These are phyloP conservation scores for Saussurea involucrata DNA, from an alignment of 129 eudicot genomes.

Conservation along the genomic window DNA sequence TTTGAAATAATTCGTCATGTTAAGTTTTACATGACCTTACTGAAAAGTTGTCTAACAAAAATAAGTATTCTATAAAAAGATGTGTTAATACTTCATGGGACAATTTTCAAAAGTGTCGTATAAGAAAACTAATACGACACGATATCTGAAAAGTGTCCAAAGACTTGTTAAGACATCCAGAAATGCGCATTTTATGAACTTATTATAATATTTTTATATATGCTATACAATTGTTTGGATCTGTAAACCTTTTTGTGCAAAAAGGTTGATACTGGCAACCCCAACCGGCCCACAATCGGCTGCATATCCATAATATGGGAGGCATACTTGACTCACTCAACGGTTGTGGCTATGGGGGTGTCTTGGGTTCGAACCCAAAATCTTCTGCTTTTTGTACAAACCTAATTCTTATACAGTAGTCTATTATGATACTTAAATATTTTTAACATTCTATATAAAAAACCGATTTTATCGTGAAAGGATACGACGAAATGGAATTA, in stretches of 20 bases:
- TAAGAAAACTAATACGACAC: background rate
- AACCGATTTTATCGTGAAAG: no score
- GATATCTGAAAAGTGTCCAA: background rate
- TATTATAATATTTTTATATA: background rate
- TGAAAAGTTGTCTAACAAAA: background rate
- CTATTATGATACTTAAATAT: background rate
- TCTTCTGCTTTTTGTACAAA: no score
- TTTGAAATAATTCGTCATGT: background rate
- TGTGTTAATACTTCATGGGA: background rate
- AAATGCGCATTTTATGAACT: background rate
- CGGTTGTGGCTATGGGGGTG: no score
- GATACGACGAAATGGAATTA: background rate
- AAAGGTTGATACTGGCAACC: no score
- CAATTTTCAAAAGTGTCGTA: background rate
- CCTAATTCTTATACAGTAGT: background rate
- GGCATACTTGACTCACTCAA: no score
- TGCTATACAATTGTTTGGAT: background rate
- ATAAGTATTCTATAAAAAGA: background rate
- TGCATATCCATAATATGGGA: no score
- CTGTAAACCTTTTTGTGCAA: no score
- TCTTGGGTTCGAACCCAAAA: no score
- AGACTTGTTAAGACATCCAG: background rate
- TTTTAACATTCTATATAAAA: no score
- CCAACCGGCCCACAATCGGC: no score
- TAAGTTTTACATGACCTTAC: background rate